Conservation (phyloP, 1,284 basidiomycete genomes). For the Phellopilus nigrolimitatus region DNA sequence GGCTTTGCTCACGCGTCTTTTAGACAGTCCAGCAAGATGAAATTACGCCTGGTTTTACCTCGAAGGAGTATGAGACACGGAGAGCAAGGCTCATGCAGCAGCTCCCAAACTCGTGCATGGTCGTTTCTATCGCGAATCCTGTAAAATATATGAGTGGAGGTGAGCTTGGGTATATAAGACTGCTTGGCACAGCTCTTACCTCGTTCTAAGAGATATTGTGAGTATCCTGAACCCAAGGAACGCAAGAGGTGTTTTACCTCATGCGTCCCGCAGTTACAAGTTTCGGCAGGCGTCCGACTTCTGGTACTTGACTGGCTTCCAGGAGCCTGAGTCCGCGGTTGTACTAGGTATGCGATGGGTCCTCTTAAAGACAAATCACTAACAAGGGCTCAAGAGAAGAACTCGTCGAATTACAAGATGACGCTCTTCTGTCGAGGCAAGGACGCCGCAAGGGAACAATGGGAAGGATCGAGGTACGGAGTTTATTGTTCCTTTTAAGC, state of each 20-base stretch:
- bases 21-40: conserved; percentile 51
- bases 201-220: conserved; percentile 51
- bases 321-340: conserved; percentile 88
- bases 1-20: conserved; percentile 19
- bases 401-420: conserved; percentile 81
- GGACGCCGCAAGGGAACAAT: conserved; percentile 77
- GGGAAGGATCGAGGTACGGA: conserved; percentile 76
- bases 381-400: conserved; percentile 44
- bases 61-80: conserved; percentile 79
- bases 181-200: too few species aligned
- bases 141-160: conserved; percentile 87
- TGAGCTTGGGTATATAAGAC: conserved; percentile 37
- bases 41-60: conserved; percentile 82
- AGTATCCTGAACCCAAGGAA: conserved; percentile 26
- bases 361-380: conserved; percentile 2
- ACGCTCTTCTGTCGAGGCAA: conserved; percentile 82
- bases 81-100: conserved; percentile 70
- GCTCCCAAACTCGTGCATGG: conserved; percentile 74
- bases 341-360: conserved; percentile 57
- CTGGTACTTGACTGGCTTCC: conserved; percentile 93
- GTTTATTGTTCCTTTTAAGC: conserved; percentile 10
- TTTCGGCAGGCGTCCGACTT: conserved; percentile 93
- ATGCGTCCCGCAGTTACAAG: conserved; percentile 70
- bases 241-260: neutral
- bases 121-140: conserved; percentile 76